Evolutionary conservation across 441 rosid species (phyloP).

Genomic region (Gossypium davidsonii): DNA sequence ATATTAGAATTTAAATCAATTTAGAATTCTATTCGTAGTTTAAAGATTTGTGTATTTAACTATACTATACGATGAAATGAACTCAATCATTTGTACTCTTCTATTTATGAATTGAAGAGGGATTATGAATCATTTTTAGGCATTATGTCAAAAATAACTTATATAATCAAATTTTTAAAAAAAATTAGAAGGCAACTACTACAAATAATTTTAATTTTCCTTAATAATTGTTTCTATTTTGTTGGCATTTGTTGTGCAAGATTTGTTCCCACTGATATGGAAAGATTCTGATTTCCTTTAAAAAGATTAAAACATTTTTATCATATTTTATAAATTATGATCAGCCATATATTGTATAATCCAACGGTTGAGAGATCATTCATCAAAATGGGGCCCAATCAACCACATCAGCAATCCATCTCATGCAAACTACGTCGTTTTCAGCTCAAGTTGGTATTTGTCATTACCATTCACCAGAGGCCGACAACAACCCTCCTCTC

Average conservation of each 20-base stretch:
- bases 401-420: slow-evolving; percentile 8
- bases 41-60: no score
- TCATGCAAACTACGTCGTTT: slow-evolving; percentile 30
- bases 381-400: slow-evolving; percentile 21
- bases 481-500: slow-evolving; percentile 14
- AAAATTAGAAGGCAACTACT: not conserved
- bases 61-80: no score
- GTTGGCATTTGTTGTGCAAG: not conserved
- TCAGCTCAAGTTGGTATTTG: slow-evolving; percentile 56
- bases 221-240: not conserved
- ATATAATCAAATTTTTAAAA: no score
- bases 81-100: no score
- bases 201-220: not conserved
- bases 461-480: slow-evolving; percentile 51
- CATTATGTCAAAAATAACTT: no score
- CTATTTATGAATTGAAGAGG: no score
- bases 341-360: slow-evolving; percentile 24
- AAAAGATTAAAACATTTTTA: not conserved
- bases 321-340: not conserved
- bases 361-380: slow-evolving; percentile 32
- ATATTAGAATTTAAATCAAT: no score
- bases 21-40: no score
- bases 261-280: not conserved
- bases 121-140: no score
- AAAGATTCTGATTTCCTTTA: not conserved